A percentile compares a stretch with the other conserved stretches of the same genome.
These are phyloP conservation scores for Lyophyllum atratum DNA, from an alignment of 768 basidiomycete genomes.

Conservation along the genomic window DNA sequence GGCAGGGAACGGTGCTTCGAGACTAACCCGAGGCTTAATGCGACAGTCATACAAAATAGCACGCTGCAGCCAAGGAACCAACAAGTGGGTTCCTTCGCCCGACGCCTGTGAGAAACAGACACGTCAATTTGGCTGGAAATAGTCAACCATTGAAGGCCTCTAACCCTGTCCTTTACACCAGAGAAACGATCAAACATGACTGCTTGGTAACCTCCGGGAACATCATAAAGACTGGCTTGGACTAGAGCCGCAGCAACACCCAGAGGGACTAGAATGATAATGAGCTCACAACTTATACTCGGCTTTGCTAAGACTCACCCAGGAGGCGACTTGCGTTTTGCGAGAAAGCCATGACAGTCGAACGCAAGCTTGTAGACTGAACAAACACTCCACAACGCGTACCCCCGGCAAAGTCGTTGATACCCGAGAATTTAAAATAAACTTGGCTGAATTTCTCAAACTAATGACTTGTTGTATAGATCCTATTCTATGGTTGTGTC, in stretches of 20 bases:
- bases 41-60: slow-evolving; percentile 98
- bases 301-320: slow-evolving; percentile 32
- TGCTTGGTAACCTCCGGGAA: slow-evolving; percentile 90
- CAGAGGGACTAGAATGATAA: slow-evolving; percentile 41
- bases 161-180: slow-evolving; percentile 81
- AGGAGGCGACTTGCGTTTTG: slow-evolving; percentile 50
- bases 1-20: slow-evolving; percentile 5
- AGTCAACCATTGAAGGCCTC: slow-evolving; percentile 15
- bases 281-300: neutral
- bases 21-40: slow-evolving; percentile 87
- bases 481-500: slow-evolving; percentile 41
- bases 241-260: slow-evolving; percentile 44
- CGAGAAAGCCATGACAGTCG: slow-evolving; percentile 48
- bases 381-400: slow-evolving; percentile 13
- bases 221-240: slow-evolving; percentile 63
- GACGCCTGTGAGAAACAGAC: slow-evolving; percentile 68
- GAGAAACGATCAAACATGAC: slow-evolving; percentile 99
- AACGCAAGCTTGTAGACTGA: slow-evolving; percentile 6
- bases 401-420: slow-evolving; percentile 7
- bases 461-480: too few relatives aligned
- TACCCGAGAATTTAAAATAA: neutral
- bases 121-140: slow-evolving; percentile 4
- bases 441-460: too few relatives aligned
- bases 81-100: slow-evolving; percentile 93
- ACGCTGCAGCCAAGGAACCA: slow-evolving; percentile 93